Evolutionary conservation across 2,329 filamentous ascomycete species (phyloP).

Genomic region (Hypoxylon sp.): DNA sequence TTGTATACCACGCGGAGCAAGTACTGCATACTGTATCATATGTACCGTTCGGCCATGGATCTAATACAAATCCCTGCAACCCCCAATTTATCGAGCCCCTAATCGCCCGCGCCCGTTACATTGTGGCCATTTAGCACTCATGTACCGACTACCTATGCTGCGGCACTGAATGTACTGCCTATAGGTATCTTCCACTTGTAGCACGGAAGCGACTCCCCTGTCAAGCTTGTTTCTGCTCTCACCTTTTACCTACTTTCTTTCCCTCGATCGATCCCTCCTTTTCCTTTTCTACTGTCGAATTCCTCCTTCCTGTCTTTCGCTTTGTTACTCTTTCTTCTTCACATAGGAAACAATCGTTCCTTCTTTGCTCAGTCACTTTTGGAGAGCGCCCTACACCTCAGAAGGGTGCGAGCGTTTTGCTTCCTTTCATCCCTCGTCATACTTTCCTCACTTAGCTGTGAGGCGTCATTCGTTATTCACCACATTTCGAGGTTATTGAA

Average conservation of each 20-base stretch:
- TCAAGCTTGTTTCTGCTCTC: constrained; percentile 40
- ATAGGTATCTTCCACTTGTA: constrained; percentile 40
- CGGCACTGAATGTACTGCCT: constrained; percentile 23
- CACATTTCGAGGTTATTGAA: constrained; percentile 34
- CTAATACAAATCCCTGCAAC: constrained; percentile 42
- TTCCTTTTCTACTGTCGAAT: constrained; percentile 43
- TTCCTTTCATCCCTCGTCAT: constrained; percentile 33
- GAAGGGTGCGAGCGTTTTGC: constrained; percentile 37
- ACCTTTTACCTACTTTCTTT: constrained; percentile 32
- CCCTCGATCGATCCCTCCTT: constrained; percentile 42
- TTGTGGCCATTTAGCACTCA: constrained; percentile 41
- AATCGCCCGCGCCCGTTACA: constrained; percentile 35
- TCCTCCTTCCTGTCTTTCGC: constrained; percentile 38
- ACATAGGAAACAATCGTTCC: constrained; percentile 31
- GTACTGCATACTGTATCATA: constrained; percentile 32
- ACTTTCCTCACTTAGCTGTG: constrained; percentile 38
- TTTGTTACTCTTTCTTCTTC: constrained; percentile 39
- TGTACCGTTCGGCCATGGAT: constrained; percentile 43
- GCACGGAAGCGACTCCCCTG: constrained; percentile 41
- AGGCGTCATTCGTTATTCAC: constrained; percentile 46
- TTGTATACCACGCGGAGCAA: constrained; percentile 19
- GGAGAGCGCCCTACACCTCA: constrained; percentile 34
- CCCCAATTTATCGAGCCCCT: constrained; percentile 45
- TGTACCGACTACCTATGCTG: constrained; percentile 34
- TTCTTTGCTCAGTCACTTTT: constrained; percentile 33